Base-by-base conservation (phyloP, 345 rosid species). In the Eucalyptus polyanthemos region DNA sequence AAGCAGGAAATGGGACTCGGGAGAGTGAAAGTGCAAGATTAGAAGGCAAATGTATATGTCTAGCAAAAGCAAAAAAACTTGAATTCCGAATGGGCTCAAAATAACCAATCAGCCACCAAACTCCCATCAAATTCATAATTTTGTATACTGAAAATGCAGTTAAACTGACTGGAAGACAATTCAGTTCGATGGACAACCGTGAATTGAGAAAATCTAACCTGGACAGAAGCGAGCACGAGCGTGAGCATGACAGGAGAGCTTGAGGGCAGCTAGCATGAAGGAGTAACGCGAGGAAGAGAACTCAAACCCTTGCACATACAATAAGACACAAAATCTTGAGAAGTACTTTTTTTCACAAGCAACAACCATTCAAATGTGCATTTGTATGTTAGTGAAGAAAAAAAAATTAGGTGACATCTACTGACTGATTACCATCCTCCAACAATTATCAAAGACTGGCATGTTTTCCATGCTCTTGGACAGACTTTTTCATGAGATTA, bases 141-240 rank as follows among this genome's bases (percentile, higher is more conserved):
- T 65, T 14, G 51, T n/a, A 34, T 5, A n/a, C 76, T n/a, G 3
- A 50, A 65, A 65, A 14, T n/a, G 76, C 40, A n/a, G 76, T n/a
- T 14, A 50, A 65, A n/a, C 6, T 65, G 21, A 65, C 2, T n/a
- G 40, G 40, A 14, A 65, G 21, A n/a, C 40, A n/a, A 65, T n/a
- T 65, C 11, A 65, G 76, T 65, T 65, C 11, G 40, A 65, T 65
- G 37, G 31, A 40, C 76, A n/a, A 65, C 31, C 76, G 16, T 50
- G 51, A 16, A 50, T 50, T 50, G 16, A 50, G 16, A 50, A 50
- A 50, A 14, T 50, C 16, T 50, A 1, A 50, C 51, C 16, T 50
- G 1, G 51, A 50, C 6, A 50, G 3, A 50, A 50, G 51, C 6
- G 3, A 50, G 51, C 16, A 14, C 0, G 0, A 14, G 51, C 16